These are phyloP conservation scores for Cymbopogon flexuosus DNA, from an alignment of 202 grass and related monocot genomes.

Conservation along the genomic window DNA sequence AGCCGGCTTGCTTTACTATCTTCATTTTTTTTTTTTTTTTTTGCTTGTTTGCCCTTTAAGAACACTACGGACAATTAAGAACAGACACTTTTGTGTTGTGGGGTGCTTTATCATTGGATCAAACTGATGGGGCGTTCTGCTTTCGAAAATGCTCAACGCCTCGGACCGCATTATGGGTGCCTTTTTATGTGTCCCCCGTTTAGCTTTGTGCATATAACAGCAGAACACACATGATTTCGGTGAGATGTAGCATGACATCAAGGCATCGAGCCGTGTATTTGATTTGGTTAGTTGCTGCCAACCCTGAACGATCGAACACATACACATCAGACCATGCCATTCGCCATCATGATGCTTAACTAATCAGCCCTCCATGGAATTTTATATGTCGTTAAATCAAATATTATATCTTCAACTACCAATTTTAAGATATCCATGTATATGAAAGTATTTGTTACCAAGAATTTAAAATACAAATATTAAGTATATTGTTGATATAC, in stretches of 20 bases:
- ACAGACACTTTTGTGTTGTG: background rate
- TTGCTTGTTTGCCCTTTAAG: background rate
- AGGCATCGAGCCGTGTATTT: background rate
- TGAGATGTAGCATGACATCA: slow-evolving; percentile 14
- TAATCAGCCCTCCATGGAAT: too few relatives aligned
- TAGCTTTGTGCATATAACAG: background rate
- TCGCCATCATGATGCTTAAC: background rate
- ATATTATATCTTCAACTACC: too few relatives aligned
- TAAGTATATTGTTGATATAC: background rate
- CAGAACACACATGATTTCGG: background rate
- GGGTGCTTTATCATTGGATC: background rate
- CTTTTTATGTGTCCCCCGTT: background rate
- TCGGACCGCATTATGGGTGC: slow-evolving; percentile 10
- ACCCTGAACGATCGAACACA: background rate
- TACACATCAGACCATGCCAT: background rate
- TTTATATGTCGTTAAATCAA: too few relatives aligned
- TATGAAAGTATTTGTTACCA: background rate
- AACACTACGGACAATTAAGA: background rate
- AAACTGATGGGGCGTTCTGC: background rate
- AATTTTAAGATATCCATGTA: too few relatives aligned
- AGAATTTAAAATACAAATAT: background rate
- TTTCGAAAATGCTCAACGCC: slow-evolving; percentile 35
- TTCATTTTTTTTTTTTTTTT: background rate
- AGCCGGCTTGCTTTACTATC: background rate
- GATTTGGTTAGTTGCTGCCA: background rate